A percentile compares a stretch with the other conserved stretches of the same genome.
Evolutionary conservation across 257 asterid genomes (phyloP).

Genomic region (Salvia rosmarinus): DNA sequence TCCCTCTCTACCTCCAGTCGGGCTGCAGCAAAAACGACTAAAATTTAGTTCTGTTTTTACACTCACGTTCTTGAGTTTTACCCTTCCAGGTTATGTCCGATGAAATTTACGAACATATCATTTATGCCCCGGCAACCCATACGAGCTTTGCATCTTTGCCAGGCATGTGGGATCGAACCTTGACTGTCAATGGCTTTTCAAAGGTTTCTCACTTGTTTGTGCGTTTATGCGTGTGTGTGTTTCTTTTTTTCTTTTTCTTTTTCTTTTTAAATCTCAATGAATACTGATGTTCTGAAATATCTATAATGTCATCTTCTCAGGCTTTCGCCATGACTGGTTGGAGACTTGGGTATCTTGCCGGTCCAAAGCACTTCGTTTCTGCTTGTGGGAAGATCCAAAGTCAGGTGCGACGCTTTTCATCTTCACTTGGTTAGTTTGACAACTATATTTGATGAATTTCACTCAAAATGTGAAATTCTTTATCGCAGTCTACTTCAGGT

Average conservation of each 20-base stretch:
- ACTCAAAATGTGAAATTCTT: conserved; percentile 1
- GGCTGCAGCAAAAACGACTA: conserved; percentile 7
- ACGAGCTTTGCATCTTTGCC: conserved; percentile 96
- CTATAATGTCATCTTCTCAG: conserved; percentile 39
- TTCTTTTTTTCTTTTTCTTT: not conserved
- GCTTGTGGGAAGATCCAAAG: conserved; percentile 97
- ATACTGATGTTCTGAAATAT: conserved; percentile 15
- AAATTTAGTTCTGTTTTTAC: conserved; percentile 1
- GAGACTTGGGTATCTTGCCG: conserved; percentile 97
- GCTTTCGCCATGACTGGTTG: conserved; percentile 99
- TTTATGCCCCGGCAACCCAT: conserved; percentile 92
- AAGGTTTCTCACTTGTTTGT: no score
- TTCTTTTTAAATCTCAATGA: not conserved
- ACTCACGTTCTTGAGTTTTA: conserved; percentile 6
- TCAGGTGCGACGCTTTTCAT: conserved; percentile 55
- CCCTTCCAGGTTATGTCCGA: conserved; percentile 79
- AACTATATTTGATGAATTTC: not conserved
- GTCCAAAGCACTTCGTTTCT: conserved; percentile 89
- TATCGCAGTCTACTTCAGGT: conserved; percentile 81
- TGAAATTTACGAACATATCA: conserved; percentile 95
- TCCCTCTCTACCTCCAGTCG: not conserved
- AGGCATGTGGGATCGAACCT: conserved; percentile 94
- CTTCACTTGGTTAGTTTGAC: not conserved
- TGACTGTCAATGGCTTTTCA: conserved; percentile 95
- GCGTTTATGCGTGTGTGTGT: no score